Evolutionary conservation across 495 filamentous ascomycete genomes (phyloP), one percentile per base, ranked within the genome.

Genomic region (Penicillium paradoxum): DNA sequence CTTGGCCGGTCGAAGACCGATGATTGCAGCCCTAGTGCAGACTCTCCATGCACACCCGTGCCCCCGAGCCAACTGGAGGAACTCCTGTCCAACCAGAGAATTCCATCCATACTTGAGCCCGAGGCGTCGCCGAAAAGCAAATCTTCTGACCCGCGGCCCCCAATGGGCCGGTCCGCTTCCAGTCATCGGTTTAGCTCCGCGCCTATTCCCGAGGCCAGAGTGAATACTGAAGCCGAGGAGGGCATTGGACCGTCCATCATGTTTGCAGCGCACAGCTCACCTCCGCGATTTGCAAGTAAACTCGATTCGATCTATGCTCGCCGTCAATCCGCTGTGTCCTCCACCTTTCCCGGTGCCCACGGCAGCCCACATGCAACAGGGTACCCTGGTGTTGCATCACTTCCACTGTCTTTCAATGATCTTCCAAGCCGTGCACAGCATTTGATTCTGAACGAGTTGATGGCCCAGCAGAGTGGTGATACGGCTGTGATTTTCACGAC

Each of bases 401-500:
- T 87, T 15, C 78, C 88, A 5, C 68, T 90, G n/a, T 85, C 79
- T 19, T 93, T 95, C 74, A 93, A 93, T 59, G 88, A 93, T 62
- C 76, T 95, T 0, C 88, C 90, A 0, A 88, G 84, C 54, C 82
- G 86, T 13, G 89, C 87, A 2, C 90, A 90, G 63, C 89, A 95
- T 69, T 71, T 92, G 25, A 93, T 93, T 43, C 61, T 95, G 21
- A 95, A 95, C 62, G 88, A 95, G 64, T 72, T 93, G 47, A 91
- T 95, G 74, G 73, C 74, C 6, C 76, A 79, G 51, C 71, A 91
- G 34, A 88, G 85, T 42, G 61, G 60, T 8, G 79, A 91, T 6
- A 92, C 90, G 7, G 88, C 88, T 0, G 87, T 95, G 2, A 66
- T 91, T n/a, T 86, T 93, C 55, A 91, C 86, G 0, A 92, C 88